Evolutionary conservation across 2,329 filamentous ascomycete species (phyloP), one percentile per base, ranked within the genome.

Genomic region (Penicillium sp.): DNA sequence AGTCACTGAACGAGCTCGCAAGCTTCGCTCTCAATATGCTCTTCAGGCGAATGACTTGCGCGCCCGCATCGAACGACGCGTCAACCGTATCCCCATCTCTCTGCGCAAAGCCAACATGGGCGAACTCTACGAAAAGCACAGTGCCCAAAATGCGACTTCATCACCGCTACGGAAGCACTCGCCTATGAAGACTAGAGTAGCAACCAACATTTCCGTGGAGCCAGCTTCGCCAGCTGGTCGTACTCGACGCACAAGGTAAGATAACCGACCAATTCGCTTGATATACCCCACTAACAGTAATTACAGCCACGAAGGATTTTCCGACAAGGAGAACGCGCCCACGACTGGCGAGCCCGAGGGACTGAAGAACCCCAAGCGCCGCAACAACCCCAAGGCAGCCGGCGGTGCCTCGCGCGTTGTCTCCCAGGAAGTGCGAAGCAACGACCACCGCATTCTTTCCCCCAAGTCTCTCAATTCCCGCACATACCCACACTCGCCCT

Each of bases 1-100:
- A 96, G 91, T 96, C 60, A 91, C 90, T 15, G 89, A 95, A 75
- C 85, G 92, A 69, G 90, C 90, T 55, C 85, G 93, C 62, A 91
- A 93, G 71, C 80, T 97, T 55, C 85, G 92, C 64, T 88, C 92
- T 6, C 91, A 96, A 70, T 96, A 95, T 76, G 87, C 88, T 52
- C 82, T 95, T 8, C 92, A 96, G 72, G 89, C 91, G 18, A 89
- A 93, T 70, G 89, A 89, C 56, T 81, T 97, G 32, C 84, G 89
- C 55, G 87, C 91, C 54, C 87, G 93, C 55, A 87, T 99, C 46
- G 92, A 97, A 72, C 89, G 96, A 75, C 89, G 94, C 74, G 83
- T 97, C 70, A 96, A 97, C 69, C 87, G 94, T 47, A 94, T 97
- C 46, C 94, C 94, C 7, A 83, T 85, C 62, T 82, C 86, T 13